phyloP scores from a whole-genome alignment of 169 alveolate genomes.

The Cryptosporidium tyzzeri region DNA sequence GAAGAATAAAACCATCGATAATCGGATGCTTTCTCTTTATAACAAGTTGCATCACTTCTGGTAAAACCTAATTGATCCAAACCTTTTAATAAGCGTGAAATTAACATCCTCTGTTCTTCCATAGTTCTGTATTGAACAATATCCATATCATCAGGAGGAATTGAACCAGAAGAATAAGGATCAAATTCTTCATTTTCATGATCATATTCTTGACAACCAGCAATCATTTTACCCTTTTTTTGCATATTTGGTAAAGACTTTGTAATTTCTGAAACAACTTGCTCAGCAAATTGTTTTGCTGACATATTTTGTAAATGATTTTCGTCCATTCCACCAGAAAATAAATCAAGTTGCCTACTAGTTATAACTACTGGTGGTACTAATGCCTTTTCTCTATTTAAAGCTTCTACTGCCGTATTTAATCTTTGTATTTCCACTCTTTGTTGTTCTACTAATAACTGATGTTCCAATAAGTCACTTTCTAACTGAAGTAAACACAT shows the following conservation, averaged over 20 bases:
- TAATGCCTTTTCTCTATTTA: constrained; percentile 70
- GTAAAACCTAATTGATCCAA: constrained; percentile 69
- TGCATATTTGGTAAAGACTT: constrained; percentile 25
- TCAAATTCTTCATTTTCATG: background rate
- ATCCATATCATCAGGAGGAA: constrained; percentile 28
- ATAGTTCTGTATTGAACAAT: constrained; percentile 63
- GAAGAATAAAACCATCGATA: constrained; percentile 75
- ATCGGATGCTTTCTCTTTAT: constrained; percentile 69
- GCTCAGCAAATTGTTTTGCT: constrained; percentile 65
- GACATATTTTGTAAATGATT: background rate
- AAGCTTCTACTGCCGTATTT: constrained; percentile 68
- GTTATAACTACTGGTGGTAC: constrained; percentile 72
- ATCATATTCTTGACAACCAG: background rate
- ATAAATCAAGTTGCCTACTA: constrained; percentile 32
- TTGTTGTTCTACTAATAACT: constrained; percentile 62
- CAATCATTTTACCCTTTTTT: background rate
- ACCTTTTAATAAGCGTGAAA: constrained; percentile 58
- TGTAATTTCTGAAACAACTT: constrained; percentile 57
- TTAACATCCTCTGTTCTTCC: constrained; percentile 71
- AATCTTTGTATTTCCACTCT: constrained; percentile 71
- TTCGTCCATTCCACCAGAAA: background rate
- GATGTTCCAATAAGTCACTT: constrained; percentile 69
- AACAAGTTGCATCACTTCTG: constrained; percentile 71
- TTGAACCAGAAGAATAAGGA: background rate
- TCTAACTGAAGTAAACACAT: constrained; percentile 73